Conservation (phyloP, 2,329 filamentous ascomycete species). For the Trichophyton mentagrophytes region DNA sequence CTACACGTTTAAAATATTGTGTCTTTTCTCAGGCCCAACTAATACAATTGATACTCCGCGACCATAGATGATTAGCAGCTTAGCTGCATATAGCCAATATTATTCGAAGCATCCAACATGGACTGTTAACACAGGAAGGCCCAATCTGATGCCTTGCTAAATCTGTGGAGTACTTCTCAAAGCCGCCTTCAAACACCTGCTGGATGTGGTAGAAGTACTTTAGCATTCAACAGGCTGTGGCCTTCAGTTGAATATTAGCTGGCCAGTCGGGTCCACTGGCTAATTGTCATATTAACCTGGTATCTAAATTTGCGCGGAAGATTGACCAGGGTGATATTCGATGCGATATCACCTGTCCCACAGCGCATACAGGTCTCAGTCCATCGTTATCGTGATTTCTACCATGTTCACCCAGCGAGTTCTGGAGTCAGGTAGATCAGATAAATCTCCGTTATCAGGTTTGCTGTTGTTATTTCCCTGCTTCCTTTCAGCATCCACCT, state of each 20-base stretch:
- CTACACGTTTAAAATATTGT: not conserved
- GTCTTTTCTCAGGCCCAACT: too few species aligned
- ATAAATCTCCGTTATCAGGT: slow-evolving; percentile 17
- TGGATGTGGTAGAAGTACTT: not conserved
- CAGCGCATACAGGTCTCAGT: slow-evolving; percentile 18
- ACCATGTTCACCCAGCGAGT: slow-evolving; percentile 37
- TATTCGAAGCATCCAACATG: too few species aligned
- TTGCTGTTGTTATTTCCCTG: slow-evolving; percentile 21
- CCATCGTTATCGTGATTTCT: slow-evolving; percentile 32
- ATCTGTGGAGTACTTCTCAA: too few species aligned
- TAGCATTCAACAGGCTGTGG: not conserved
- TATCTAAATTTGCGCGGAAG: not conserved
- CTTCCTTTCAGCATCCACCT: slow-evolving; percentile 12
- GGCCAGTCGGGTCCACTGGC: not conserved
- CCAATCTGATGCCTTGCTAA: too few species aligned
- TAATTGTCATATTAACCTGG: not conserved
- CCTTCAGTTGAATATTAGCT: too few species aligned
- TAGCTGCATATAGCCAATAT: too few species aligned
- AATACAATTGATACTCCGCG: too few species aligned
- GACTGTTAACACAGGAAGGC: too few species aligned
- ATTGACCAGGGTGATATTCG: not conserved
- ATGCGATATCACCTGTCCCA: not conserved
- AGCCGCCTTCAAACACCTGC: too few species aligned
- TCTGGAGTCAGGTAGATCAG: slow-evolving; percentile 32
- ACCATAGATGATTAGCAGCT: too few species aligned